These are phyloP conservation scores for Solanum sejunctum DNA, from an alignment of 257 asterid species.

Conservation along the genomic window DNA sequence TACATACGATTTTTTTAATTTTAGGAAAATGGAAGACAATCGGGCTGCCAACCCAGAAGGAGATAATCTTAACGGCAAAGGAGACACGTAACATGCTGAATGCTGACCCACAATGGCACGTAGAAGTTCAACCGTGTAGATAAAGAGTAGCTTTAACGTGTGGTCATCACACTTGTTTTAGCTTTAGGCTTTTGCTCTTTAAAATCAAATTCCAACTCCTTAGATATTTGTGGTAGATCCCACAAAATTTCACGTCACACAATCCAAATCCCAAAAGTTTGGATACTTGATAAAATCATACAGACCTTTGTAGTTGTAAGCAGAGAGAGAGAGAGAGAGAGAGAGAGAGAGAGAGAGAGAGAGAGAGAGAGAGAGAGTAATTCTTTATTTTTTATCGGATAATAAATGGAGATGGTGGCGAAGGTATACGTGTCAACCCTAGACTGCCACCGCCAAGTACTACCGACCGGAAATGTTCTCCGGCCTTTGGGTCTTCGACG, in stretches of 20 bases:
- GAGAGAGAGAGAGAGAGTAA: background rate
- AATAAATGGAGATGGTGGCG: slow-evolving; percentile 40
- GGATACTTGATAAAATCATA: background rate
- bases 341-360: background rate
- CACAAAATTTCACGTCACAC: background rate
- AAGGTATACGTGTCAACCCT: slow-evolving; percentile 52
- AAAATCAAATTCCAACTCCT: background rate
- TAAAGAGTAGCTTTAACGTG: slow-evolving; percentile 57
- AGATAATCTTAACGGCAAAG: background rate
- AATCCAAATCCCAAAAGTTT: background rate
- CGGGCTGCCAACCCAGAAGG: background rate
- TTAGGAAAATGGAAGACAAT: too few relatives aligned
- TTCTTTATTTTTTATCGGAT: background rate
- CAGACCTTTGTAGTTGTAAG: background rate
- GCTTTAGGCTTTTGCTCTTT: background rate
- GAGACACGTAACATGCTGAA: background rate
- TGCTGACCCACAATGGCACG: slow-evolving; percentile 29
- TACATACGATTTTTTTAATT: too few relatives aligned
- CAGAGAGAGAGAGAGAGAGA: background rate
- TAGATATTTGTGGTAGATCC: slow-evolving; percentile 3
- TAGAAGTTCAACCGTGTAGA: slow-evolving; percentile 28
- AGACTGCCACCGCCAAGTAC: slow-evolving; percentile 33
- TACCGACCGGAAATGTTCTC: slow-evolving; percentile 23
- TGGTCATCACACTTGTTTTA: slow-evolving; percentile 58
- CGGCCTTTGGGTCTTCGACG: slow-evolving; percentile 19